Evolutionary conservation across 306 rosid species (phyloP).

Genomic region (Pyrus communis): DNA sequence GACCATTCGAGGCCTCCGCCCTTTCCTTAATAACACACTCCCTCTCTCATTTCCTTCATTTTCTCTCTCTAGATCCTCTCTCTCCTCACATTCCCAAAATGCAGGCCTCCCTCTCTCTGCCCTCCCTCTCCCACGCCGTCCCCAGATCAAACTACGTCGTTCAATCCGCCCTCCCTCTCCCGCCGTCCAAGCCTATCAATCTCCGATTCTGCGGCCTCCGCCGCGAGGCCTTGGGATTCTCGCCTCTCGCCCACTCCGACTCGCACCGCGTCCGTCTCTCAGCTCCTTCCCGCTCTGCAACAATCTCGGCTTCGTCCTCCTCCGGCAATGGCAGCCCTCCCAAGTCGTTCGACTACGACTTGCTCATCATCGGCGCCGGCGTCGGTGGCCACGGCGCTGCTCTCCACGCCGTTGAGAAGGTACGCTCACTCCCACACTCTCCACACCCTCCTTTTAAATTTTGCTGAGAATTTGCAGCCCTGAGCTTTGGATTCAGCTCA

Average conservation of each 20-base stretch:
- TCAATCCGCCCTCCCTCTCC: constrained; percentile 5
- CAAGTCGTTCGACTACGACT: constrained; percentile 75
- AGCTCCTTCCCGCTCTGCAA: constrained; percentile 5
- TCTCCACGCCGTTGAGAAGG: constrained; percentile 95
- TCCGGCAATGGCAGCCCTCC: constrained; percentile 68
- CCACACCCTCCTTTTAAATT: neutral
- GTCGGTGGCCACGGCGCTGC: constrained; percentile 99
- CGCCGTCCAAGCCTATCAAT: constrained; percentile 31
- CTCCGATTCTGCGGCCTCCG: constrained; percentile 84
- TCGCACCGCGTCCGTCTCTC: constrained; percentile 18
- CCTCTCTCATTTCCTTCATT: constrained; percentile 1
- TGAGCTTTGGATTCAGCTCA: constrained; percentile 1
- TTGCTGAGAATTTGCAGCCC: neutral
- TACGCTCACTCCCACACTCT: constrained; percentile 5
- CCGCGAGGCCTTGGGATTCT: constrained; percentile 54
- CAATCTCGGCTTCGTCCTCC: constrained; percentile 16
- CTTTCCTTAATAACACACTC: neutral
- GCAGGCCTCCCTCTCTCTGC: constrained; percentile 79
- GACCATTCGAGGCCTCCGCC: constrained; percentile 42
- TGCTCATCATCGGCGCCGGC: constrained; percentile 91
- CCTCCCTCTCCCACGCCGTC: constrained; percentile 40
- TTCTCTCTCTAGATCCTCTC: neutral
- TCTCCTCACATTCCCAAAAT: constrained; percentile 24
- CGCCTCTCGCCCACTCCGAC: constrained; percentile 30
- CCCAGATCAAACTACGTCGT: constrained; percentile 36